Percentiles rank a stretch among this genome's conserved stretches.
Evolutionary conservation across 2,329 filamentous ascomycete genomes (phyloP).

Genomic region (Cercospora janseana): DNA sequence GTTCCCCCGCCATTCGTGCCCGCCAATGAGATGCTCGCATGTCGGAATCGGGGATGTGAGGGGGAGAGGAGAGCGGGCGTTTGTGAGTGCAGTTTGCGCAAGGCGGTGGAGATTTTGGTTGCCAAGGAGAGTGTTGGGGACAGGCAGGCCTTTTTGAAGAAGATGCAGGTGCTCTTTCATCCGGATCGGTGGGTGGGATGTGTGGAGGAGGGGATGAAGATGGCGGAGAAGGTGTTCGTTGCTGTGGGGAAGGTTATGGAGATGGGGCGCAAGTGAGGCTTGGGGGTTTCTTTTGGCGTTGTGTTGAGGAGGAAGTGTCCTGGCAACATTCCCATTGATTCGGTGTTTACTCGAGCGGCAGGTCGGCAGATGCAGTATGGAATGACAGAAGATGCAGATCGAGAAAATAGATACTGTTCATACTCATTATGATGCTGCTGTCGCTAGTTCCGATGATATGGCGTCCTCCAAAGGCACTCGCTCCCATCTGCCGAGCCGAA

Average conservation of each 20-base stretch:
- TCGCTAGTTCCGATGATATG: background rate
- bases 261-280: background rate
- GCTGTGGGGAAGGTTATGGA: constrained; percentile 6
- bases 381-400: too few relatives aligned
- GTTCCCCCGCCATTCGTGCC: background rate
- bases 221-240: constrained; percentile 14
- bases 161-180: constrained; percentile 6
- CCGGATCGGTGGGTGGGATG: constrained; percentile 9
- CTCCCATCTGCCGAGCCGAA: too few relatives aligned
- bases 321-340: too few relatives aligned
- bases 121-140: background rate
- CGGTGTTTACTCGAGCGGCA: too few relatives aligned
- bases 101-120: background rate
- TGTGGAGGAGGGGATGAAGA: background rate
- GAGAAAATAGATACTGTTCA: too few relatives aligned
- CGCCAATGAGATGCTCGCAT: background rate
- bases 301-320: too few relatives aligned
- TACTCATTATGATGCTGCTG: background rate
- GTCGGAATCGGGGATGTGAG: background rate
- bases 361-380: too few relatives aligned
- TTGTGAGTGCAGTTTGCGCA: background rate
- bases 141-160: background rate
- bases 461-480: too few relatives aligned
- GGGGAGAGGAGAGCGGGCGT: background rate
- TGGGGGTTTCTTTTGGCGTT: background rate